phyloP scores from a whole-genome alignment of 2,329 filamentous ascomycete genomes.

The Thielaviopsis cerberus region DNA sequence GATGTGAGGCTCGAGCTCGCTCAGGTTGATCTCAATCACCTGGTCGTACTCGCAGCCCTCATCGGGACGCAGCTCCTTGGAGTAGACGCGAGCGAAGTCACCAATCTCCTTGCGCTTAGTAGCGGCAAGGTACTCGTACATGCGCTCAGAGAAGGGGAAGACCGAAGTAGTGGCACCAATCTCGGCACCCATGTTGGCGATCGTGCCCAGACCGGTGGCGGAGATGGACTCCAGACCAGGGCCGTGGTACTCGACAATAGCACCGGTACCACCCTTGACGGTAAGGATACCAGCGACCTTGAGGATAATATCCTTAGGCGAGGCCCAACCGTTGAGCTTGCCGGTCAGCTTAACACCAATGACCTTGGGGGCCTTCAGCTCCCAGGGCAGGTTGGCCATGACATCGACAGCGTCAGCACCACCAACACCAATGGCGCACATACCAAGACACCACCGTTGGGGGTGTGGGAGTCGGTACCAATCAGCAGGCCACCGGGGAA shows the following conservation, averaged over 20 bases:
- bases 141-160: slow-evolving; percentile 95
- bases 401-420: slow-evolving; percentile 97
- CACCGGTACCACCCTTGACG: slow-evolving; percentile 92
- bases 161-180: slow-evolving; percentile 78
- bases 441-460: slow-evolving; percentile 89
- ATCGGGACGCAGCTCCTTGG: slow-evolving; percentile 70
- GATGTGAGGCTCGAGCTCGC: slow-evolving; percentile 88
- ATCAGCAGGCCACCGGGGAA: slow-evolving; percentile 97
- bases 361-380: slow-evolving; percentile 91
- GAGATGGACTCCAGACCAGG: slow-evolving; percentile 51
- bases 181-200: slow-evolving; percentile 54
- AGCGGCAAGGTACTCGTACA: slow-evolving; percentile 85
- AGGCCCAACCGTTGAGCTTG: slow-evolving; percentile 71
- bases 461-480: slow-evolving; percentile 94
- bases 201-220: slow-evolving; percentile 70
- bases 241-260: slow-evolving; percentile 61
- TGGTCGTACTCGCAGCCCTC: slow-evolving; percentile 89
- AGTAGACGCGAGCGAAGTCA: slow-evolving; percentile 72
- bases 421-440: slow-evolving; percentile 88
- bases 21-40: slow-evolving; percentile 88
- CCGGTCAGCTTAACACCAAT: slow-evolving; percentile 94
- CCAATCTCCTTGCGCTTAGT: slow-evolving; percentile 85
- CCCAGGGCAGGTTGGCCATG: slow-evolving; percentile 93
- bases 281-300: slow-evolving; percentile 94
- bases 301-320: slow-evolving; percentile 92